phyloP scores from a whole-genome alignment of 1,284 basidiomycete species.

The Ganoderma multipileum region DNA sequence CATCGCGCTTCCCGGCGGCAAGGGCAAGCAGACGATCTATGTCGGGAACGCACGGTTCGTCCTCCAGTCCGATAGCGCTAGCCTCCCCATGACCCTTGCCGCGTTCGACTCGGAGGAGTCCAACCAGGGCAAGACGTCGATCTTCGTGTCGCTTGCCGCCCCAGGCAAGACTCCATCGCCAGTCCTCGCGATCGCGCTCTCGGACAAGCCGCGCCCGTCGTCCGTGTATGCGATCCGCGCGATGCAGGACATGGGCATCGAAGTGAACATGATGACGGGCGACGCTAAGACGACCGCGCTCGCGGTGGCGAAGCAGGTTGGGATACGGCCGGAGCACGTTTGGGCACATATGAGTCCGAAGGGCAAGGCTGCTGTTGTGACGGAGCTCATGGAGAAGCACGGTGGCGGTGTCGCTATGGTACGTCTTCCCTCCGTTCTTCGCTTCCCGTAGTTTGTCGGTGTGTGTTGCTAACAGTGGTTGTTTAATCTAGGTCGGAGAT shows the following conservation, averaged over 20 bases:
- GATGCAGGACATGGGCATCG: constrained; percentile 86
- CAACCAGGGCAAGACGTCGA: constrained; percentile 79
- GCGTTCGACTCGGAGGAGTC: constrained; percentile 75
- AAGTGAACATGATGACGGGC: constrained; percentile 92
- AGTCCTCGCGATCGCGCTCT: constrained; percentile 67
- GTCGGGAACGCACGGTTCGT: constrained; percentile 83
- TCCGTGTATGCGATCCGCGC: constrained; percentile 83
- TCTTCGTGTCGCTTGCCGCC: constrained; percentile 85
- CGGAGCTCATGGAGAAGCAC: constrained; percentile 77
- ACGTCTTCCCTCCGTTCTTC: constrained; percentile 34
- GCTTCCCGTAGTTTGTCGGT: constrained; percentile 9
- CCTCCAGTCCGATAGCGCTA: constrained; percentile 53
- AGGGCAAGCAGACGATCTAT: constrained; percentile 60
- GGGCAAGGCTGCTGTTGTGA: constrained; percentile 86
- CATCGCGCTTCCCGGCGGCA: constrained; percentile 51
- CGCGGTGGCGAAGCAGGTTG: constrained; percentile 88
- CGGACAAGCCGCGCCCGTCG: constrained; percentile 86
- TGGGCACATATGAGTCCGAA: constrained; percentile 92
- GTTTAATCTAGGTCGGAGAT: constrained; percentile 82
- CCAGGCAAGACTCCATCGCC: constrained; percentile 38
- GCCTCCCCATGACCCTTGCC: constrained; percentile 64
- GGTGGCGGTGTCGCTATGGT: constrained; percentile 89
- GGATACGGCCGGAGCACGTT: constrained; percentile 81
- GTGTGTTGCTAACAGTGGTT: background rate
- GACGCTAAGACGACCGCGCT: constrained; percentile 84